Evolutionary conservation across 768 basidiomycete species (phyloP).

Genomic region (Kwoniella sp.): DNA sequence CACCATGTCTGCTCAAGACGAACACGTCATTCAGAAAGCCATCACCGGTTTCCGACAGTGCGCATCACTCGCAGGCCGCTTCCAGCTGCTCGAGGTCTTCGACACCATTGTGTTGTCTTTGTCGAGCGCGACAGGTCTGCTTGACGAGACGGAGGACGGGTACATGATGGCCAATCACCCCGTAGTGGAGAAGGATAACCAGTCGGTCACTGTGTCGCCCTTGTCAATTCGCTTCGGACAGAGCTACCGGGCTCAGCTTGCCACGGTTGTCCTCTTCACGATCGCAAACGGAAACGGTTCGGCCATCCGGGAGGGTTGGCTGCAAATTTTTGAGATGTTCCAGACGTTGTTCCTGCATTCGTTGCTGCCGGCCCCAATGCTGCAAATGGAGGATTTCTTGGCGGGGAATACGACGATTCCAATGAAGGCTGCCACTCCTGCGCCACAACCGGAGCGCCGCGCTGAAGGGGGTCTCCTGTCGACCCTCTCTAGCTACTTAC

Average conservation of each 20-base stretch:
- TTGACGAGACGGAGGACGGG: conserved; percentile 62
- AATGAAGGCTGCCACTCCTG: conserved; percentile 66
- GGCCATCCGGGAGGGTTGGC: conserved; percentile 91
- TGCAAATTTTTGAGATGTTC: conserved; percentile 97
- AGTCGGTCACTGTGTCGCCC: conserved; percentile 82
- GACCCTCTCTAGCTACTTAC: conserved; percentile 87
- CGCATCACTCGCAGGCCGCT: conserved; percentile 83
- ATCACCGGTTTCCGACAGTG: conserved; percentile 97
- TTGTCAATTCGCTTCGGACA: conserved; percentile 90
- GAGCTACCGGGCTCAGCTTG: conserved; percentile 89
- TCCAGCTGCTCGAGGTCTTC: conserved; percentile 88
- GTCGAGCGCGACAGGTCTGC: conserved; percentile 81
- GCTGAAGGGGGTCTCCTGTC: conserved; percentile 87
- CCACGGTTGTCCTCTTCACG: conserved; percentile 94
- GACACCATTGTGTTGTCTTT: conserved; percentile 92
- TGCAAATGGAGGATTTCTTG: conserved; percentile 97
- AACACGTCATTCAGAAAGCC: conserved; percentile 89
- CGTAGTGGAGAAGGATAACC: conserved; percentile 81
- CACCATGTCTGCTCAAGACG: conserved; percentile 83
- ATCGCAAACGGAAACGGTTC: conserved; percentile 95
- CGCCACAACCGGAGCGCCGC: conserved; percentile 55
- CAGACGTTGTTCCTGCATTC: conserved; percentile 93
- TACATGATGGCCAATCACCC: conserved; percentile 69
- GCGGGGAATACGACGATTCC: conserved; percentile 93
- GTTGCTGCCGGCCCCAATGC: conserved; percentile 78